Base-by-base conservation (phyloP, 306 rosid genomes). In the Medicago ruthenica region DNA sequence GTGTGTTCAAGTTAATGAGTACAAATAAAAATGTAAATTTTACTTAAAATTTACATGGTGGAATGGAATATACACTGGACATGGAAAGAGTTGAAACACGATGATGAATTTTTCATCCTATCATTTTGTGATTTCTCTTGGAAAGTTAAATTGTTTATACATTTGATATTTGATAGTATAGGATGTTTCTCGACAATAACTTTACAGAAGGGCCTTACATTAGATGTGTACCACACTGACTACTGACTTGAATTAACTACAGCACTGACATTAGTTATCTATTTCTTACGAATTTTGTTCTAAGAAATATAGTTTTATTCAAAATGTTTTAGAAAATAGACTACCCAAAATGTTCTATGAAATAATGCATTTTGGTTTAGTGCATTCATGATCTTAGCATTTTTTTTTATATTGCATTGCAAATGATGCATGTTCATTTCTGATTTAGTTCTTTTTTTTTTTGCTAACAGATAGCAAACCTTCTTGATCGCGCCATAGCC, bases 391-490 rank as follows among this genome's bases (percentile, higher is more conserved):
- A 67, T 44, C 50, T 24, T 50, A 20, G 72, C 37, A 22, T 70
- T 21, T 15, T 57, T 47, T 13, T 24, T 59, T 2, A 58, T 24
- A 21, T 63, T 54, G 36, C 6, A 36, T 47, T 77, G 67, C 42
- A 71, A 72, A 66, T 77, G 66, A 6, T 72, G 34, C 54, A 16
- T 67, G 8, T 20, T 67, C 72, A 41, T 51, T 61, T 54, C 8
- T 71, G 11, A 1, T 44, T 57, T 76, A 48, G 9, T 31, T 55
- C 27, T n/a, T 45, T 34, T 21, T 9, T 15, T 4, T 20, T 63
- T 68, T 58, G 75, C 9, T 74, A 68, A 44, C 86, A 95, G 98
- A 92, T 90, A 80, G 96, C 98, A 47, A 95, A 84, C 77, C 87
- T 76, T 74, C 94, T 92, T 83, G 86, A 95, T 79, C 85, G 77